phyloP scores from a whole-genome alignment of 1,284 basidiomycete species.

The Farysia itapuensis region DNA sequence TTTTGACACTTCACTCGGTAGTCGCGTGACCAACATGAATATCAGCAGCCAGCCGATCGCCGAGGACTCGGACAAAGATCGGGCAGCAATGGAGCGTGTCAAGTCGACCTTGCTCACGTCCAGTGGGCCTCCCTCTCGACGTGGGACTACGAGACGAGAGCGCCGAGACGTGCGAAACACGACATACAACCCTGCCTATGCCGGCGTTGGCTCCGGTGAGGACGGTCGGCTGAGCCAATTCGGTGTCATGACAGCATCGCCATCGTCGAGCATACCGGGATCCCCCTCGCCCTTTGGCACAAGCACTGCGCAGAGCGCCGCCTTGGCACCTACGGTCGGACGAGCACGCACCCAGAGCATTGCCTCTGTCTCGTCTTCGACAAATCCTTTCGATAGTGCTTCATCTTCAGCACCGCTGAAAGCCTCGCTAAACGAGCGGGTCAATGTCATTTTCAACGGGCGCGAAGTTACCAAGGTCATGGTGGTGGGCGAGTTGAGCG shows the following conservation, averaged over 20 bases:
- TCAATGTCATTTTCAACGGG: slow-evolving; percentile 63
- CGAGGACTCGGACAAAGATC: slow-evolving; percentile 62
- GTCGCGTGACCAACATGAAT: slow-evolving; percentile 49
- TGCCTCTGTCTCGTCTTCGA: slow-evolving; percentile 33
- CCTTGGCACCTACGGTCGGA: too few species aligned
- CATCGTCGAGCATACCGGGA: slow-evolving; percentile 8
- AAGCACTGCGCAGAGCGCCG: slow-evolving; percentile 17
- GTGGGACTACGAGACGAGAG: slow-evolving; percentile 61
- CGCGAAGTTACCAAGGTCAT: slow-evolving; percentile 62
- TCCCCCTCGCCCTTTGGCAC: slow-evolving; percentile 31
- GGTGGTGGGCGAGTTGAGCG: slow-evolving; percentile 64
- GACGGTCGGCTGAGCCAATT: slow-evolving; percentile 28
- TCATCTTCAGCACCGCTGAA: slow-evolving; percentile 10
- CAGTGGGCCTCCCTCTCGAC: slow-evolving; percentile 46
- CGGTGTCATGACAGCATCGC: slow-evolving; percentile 17
- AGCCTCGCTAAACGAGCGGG: slow-evolving; percentile 63
- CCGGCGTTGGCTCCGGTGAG: slow-evolving; percentile 12
- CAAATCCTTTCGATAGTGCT: slow-evolving; percentile 40
- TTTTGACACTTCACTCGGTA: slow-evolving; percentile 18
- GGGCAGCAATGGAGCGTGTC: slow-evolving; percentile 63
- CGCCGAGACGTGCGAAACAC: slow-evolving; percentile 63
- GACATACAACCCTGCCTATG: slow-evolving; percentile 52
- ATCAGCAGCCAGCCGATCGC: slow-evolving; percentile 61
- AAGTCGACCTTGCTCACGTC: slow-evolving; percentile 62
- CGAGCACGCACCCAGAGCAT: slow-evolving; percentile 42